These are phyloP conservation scores for Aureobasidium lini DNA, from an alignment of 2,329 filamentous ascomycete species.

Conservation along the genomic window DNA sequence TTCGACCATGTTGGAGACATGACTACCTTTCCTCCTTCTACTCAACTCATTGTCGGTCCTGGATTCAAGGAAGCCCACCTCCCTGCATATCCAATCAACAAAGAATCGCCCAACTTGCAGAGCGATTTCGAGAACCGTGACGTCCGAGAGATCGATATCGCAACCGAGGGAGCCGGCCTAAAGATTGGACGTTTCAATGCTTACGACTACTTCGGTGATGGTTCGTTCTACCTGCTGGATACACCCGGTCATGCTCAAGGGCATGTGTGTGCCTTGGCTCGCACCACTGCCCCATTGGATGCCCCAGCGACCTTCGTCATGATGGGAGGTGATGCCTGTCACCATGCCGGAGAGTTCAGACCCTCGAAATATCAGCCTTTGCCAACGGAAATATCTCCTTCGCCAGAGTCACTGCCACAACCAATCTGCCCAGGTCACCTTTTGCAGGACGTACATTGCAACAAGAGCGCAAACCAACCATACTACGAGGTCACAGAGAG, in stretches of 20 bases:
- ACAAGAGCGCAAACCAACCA: constrained; percentile 25
- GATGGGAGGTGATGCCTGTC: constrained; percentile 44
- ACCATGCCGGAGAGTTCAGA: constrained; percentile 40
- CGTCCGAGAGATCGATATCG: constrained; percentile 30
- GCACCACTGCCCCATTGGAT: constrained; percentile 25
- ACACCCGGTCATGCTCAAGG: constrained; percentile 47
- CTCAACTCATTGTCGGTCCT: constrained; percentile 41
- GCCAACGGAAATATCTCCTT: constrained; percentile 31
- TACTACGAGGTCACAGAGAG: constrained; percentile 29
- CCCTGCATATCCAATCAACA: constrained; percentile 39
- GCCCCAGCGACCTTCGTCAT: constrained; percentile 38
- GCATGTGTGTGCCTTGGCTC: constrained; percentile 44
- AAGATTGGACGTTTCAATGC: constrained; percentile 42
- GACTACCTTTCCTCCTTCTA: constrained; percentile 35
- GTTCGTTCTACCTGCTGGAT: constrained; percentile 48
- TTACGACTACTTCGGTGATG: constrained; percentile 50
- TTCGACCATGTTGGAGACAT: constrained; percentile 32
- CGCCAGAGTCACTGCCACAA: constrained; percentile 14
- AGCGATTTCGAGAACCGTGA: constrained; percentile 34
- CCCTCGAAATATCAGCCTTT: constrained; percentile 36
- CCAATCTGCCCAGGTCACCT: constrained; percentile 35
- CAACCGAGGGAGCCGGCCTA: constrained; percentile 27
- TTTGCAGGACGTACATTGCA: constrained; percentile 34
- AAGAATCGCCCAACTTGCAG: constrained; percentile 33
- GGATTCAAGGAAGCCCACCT: constrained; percentile 36